These are phyloP conservation scores for Xylaria hypoxylon DNA, from an alignment of 2,329 filamentous ascomycete species.

Conservation along the genomic window DNA sequence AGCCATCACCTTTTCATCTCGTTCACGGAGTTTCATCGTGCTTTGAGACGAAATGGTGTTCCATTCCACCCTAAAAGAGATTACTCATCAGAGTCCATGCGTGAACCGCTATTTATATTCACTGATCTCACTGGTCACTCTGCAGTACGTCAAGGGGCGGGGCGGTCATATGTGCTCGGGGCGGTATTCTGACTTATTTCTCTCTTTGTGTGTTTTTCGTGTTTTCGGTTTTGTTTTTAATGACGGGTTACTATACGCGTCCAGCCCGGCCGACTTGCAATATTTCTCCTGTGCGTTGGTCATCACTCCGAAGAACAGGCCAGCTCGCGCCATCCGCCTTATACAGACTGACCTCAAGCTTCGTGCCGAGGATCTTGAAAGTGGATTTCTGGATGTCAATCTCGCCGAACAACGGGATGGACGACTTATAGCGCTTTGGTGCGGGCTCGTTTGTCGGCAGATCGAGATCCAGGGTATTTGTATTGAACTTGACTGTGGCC, in stretches of 20 bases:
- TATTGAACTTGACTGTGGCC: conserved; percentile 77
- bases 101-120: background rate
- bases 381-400: conserved; percentile 81
- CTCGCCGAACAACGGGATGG: conserved; percentile 78
- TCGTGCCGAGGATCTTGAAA: conserved; percentile 87
- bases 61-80: background rate
- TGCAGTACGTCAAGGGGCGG: background rate
- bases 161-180: background rate
- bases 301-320: conserved; percentile 86
- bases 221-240: background rate
- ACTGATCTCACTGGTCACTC: no score
- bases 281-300: conserved; percentile 77
- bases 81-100: background rate
- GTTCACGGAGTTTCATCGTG: background rate
- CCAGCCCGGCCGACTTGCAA: conserved; percentile 89
- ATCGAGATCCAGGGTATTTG: conserved; percentile 76
- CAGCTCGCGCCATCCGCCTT: conserved; percentile 82
- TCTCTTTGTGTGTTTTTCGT: conserved; percentile 9
- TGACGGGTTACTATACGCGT: conserved; percentile 54
- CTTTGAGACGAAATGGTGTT: background rate
- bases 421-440: conserved; percentile 80
- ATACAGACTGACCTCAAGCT: conserved; percentile 82
- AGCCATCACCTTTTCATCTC: background rate
- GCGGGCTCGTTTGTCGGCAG: conserved; percentile 83
- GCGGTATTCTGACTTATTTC: background rate